phyloP scores from a whole-genome alignment of 768 basidiomycete genomes.

The Astraeus odoratus region DNA sequence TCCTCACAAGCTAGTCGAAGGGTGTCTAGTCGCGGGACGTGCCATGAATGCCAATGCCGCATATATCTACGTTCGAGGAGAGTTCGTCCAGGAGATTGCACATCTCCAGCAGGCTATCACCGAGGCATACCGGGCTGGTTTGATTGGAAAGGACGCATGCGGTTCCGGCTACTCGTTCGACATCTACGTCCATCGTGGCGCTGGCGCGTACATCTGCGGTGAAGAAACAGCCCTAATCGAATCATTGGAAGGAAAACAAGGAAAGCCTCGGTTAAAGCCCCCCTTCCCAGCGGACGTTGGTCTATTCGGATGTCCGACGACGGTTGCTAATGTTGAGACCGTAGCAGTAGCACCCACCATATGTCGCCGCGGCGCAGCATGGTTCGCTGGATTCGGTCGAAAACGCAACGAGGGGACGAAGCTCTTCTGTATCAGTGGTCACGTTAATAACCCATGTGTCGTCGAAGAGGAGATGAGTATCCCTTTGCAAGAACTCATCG shows the following conservation, averaged over 20 bases:
- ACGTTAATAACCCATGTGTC: conserved; percentile 97
- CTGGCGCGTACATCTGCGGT: conserved; percentile 97
- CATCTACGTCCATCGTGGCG: conserved; percentile 96
- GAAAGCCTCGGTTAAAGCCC: conserved; percentile 95
- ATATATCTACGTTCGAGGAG: conserved; percentile 99
- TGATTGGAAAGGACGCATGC: conserved; percentile 87
- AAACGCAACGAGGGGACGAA: conserved; percentile 96
- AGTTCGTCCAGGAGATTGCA: conserved; percentile 92
- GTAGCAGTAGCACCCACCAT: conserved; percentile 98
- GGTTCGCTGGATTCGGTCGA: conserved; percentile 92
- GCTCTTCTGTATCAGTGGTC: conserved; percentile 91
- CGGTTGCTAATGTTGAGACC: conserved; percentile 98
- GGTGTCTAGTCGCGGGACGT: conserved; percentile 94
- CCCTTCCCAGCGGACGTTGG: conserved; percentile 99
- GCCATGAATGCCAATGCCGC: conserved; percentile 96
- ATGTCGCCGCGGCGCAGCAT: conserved; percentile 76
- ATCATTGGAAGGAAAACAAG: conserved; percentile 95
- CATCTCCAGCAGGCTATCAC: conserved; percentile 94
- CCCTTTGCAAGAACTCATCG: conserved; percentile 85
- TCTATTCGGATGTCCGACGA: conserved; percentile 93
- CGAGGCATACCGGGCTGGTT: conserved; percentile 87
- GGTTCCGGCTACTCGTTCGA: conserved; percentile 93
- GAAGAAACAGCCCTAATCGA: conserved; percentile 99
- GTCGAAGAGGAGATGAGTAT: conserved; percentile 99
- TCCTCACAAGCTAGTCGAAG: conserved; percentile 97